phyloP scores from a whole-genome alignment of 768 basidiomycete species.

The Suillus plorans region DNA sequence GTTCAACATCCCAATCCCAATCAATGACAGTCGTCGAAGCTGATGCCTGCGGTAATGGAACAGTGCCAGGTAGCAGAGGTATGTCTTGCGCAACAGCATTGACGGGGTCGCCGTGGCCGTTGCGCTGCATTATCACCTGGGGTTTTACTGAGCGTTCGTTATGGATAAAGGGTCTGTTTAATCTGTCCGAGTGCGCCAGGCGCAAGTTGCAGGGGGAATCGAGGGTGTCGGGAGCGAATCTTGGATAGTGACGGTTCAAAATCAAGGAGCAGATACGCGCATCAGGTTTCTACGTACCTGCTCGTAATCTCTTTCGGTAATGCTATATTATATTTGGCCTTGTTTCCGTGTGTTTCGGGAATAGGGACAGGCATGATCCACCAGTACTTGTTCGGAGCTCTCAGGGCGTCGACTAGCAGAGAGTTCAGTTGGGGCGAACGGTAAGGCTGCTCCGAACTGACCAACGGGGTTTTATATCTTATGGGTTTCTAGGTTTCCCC shows the following conservation, averaged over 20 bases:
- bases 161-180: neutral
- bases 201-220: neutral
- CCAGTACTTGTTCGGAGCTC: neutral
- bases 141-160: neutral
- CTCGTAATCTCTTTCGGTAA: slow-evolving; percentile 18
- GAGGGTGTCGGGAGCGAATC: neutral
- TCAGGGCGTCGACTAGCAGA: neutral
- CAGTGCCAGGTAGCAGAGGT: slow-evolving; percentile 20
- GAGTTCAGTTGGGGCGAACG: neutral
- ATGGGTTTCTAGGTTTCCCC: slow-evolving; percentile 1
- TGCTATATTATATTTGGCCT: slow-evolving; percentile 24
- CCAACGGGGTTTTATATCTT: neutral
- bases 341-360: slow-evolving; percentile 19
- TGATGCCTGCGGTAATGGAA: slow-evolving; percentile 15
- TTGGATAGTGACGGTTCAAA: neutral
- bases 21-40: slow-evolving; percentile 31
- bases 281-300: slow-evolving; percentile 13
- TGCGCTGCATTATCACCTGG: slow-evolving; percentile 4
- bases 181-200: neutral
- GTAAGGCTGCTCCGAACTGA: neutral
- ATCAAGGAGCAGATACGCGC: slow-evolving; percentile 6
- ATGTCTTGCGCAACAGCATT: slow-evolving; percentile 4
- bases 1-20: slow-evolving; percentile 76
- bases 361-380: slow-evolving; percentile 23
- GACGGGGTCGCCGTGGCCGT: slow-evolving; percentile 5